Evolutionary conservation across 345 rosid genomes (phyloP).

Genomic region (Eucalyptus marginata): DNA sequence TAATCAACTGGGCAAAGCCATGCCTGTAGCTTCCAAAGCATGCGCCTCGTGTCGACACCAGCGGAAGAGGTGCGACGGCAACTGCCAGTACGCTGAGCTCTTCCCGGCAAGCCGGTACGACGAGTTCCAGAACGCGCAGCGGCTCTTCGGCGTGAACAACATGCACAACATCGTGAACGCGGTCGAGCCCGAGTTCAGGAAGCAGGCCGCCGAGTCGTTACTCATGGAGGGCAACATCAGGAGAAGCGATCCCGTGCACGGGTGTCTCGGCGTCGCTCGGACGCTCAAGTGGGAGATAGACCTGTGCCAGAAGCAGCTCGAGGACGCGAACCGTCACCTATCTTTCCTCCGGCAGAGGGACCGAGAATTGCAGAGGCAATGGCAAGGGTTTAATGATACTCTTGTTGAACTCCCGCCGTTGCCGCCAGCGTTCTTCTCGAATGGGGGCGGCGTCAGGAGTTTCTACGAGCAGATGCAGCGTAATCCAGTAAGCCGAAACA

Average conservation of each 20-base stretch:
- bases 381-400: not conserved
- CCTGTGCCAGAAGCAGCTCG: not conserved
- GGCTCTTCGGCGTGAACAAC: slow-evolving; percentile 3
- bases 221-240: not conserved
- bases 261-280: not conserved
- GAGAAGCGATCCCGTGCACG: not conserved
- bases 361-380: not conserved
- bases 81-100: slow-evolving; percentile 1
- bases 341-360: not conserved
- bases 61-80: not conserved
- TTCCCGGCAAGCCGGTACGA: not conserved
- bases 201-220: slow-evolving; percentile 6
- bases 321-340: not conserved
- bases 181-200: not conserved
- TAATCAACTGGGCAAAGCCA: not conserved
- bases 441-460: not conserved
- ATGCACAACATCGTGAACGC: not conserved
- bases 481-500: not conserved
- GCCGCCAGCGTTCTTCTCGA: not conserved
- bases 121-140: slow-evolving; percentile 4
- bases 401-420: not conserved
- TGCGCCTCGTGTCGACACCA: slow-evolving; percentile 8
- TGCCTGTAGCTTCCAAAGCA: not conserved
- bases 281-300: not conserved
- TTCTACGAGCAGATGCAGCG: not conserved